These are phyloP conservation scores for Puccinia novopanici DNA, from an alignment of 1,284 basidiomycete species.

Conservation along the genomic window DNA sequence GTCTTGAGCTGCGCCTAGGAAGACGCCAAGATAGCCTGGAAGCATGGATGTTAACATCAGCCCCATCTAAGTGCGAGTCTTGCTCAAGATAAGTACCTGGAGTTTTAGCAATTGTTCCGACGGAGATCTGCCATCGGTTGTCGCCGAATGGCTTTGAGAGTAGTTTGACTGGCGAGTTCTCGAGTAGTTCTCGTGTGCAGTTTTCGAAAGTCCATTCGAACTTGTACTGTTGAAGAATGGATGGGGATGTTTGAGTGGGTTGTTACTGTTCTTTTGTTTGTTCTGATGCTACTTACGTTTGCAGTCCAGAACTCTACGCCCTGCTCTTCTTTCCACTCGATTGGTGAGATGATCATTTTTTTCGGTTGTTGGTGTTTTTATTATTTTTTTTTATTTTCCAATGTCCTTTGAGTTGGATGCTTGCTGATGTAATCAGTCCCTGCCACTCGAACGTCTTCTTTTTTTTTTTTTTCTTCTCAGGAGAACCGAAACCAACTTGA, in stretches of 20 bases:
- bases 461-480: background rate
- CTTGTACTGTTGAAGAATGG: slow-evolving; percentile 24
- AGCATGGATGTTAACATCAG: background rate
- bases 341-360: slow-evolving; percentile 41
- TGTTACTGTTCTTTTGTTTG: background rate
- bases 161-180: slow-evolving; percentile 43
- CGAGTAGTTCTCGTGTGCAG: slow-evolving; percentile 30
- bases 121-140: slow-evolving; percentile 50
- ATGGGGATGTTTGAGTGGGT: background rate
- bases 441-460: no score
- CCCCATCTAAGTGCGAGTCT: background rate
- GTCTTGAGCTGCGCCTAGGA: slow-evolving; percentile 47
- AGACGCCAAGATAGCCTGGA: slow-evolving; percentile 50
- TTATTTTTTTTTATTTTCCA: background rate
- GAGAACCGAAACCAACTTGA: slow-evolving; percentile 56
- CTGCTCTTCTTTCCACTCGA: slow-evolving; percentile 42
- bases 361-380: background rate
- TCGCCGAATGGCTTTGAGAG: slow-evolving; percentile 48
- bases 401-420: background rate
- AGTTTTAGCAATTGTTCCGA: slow-evolving; percentile 49
- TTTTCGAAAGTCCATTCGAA: slow-evolving; percentile 48
- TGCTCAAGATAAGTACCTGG: background rate
- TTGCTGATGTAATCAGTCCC: background rate
- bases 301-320: slow-evolving; percentile 48
- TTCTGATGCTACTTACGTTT: slow-evolving; percentile 13